Evolutionary conservation across 495 filamentous ascomycete species (phyloP), one percentile per base, ranked within the genome.

Genomic region (Parmelia sp.): DNA sequence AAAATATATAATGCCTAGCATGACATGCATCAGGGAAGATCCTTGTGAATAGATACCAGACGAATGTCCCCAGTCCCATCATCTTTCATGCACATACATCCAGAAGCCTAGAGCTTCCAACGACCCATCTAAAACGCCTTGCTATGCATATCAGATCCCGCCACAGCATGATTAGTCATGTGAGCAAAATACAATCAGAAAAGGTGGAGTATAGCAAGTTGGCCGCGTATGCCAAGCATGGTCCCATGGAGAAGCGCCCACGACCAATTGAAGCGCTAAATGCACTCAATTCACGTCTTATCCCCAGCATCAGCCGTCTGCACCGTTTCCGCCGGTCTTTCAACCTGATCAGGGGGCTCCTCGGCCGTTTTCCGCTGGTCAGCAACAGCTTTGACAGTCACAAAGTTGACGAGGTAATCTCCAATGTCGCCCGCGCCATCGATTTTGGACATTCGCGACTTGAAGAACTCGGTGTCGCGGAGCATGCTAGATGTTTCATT

Each of bases 391-490:
- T 93, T 96, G 21, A 76, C 76, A 37, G 83, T 82, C 45, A 92
- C 85, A 40, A 95, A 77, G 37, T 83, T 80, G 12, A 89, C 72
- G 9, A 97, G 76, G 65, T 84, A 80, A 42, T 86, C 82, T 15
- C 87, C 87, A 0, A 90, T 77, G 65, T 89, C 85, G 35, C 82
- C 87, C 40, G 90, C 87, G 1, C 91, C 93, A 60, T 96, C 87
- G 51, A 97, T 84, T 71, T 89, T 90, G 71, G 84, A 80, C 23
- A 97, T 79, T 58, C 83, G 85, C 4, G 80, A 75, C 55, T 87
- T 84, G 74, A 98, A 91, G 69, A 84, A 83, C 63, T 91, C 83
- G 47, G 89, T 85, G 70, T 98, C 94, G 53, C 82, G 82, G 57
- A 90, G 78, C 81, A 98, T 88, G 68, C 92, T 96, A 66, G 53